phyloP scores from a whole-genome alignment of 257 asterid genomes.

The Solanum bulbocastanum region DNA sequence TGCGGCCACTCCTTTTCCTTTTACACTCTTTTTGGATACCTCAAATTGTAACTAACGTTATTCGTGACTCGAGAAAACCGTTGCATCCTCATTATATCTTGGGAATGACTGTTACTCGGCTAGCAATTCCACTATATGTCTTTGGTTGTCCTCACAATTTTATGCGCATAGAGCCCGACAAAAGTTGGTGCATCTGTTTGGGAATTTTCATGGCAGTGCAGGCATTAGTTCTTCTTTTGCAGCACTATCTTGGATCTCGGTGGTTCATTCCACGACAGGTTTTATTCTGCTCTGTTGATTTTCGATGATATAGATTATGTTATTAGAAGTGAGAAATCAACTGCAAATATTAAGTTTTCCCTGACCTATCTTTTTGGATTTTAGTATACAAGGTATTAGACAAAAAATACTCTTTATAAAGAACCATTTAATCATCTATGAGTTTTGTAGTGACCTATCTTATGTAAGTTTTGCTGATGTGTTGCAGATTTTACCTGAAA shows the following conservation, averaged over 20 bases:
- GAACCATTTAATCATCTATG: neutral
- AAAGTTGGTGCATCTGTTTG: slow-evolving; percentile 65
- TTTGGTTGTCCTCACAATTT: slow-evolving; percentile 93
- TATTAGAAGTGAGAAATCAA: neutral
- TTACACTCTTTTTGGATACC: slow-evolving; percentile 95
- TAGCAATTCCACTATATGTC: slow-evolving; percentile 72
- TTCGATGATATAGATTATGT: neutral
- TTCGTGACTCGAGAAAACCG: slow-evolving; percentile 89
- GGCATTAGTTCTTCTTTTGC: slow-evolving; percentile 69
- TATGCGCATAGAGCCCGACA: slow-evolving; percentile 81
- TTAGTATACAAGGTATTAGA: neutral
- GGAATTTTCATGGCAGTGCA: slow-evolving; percentile 65
- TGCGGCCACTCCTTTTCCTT: slow-evolving; percentile 66
- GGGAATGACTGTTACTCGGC: slow-evolving; percentile 84
- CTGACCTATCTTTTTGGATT: neutral
- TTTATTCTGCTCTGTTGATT: neutral
- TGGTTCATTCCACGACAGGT: slow-evolving; percentile 97
- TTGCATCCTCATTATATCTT: slow-evolving; percentile 86
- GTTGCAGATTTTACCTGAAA: slow-evolving; percentile 84
- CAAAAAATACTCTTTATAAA: neutral
- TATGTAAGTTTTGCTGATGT: neutral
- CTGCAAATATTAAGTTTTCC: neutral
- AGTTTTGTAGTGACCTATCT: slow-evolving; percentile 1
- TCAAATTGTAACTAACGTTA: slow-evolving; percentile 65
- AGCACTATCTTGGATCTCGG: slow-evolving; percentile 90